Base-by-base conservation (phyloP, 495 filamentous ascomycete species). In the Penicillium herquei region DNA sequence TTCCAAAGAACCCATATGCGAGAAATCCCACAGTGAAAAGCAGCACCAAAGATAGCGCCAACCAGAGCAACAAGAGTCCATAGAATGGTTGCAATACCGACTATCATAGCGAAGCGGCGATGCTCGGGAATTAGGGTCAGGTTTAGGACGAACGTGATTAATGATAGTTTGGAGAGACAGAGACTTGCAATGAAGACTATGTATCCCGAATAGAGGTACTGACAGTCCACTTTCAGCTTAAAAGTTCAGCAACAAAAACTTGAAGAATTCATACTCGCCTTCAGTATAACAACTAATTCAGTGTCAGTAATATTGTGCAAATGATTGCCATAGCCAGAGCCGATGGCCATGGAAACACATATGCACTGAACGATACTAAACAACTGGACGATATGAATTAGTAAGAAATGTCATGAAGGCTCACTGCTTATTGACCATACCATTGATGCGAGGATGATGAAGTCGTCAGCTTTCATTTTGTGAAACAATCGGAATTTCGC, bases 311-410 rank as follows among this genome's bases (percentile, higher is more conserved):
- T 51, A 12, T 57, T 52, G 12, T 43, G 37, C 6, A 37, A 59
- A 49, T 63, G 65, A 11, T 63, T 52, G 21, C 67, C 67, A 61
- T 70, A 70, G 3, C 67, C 67, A 32, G 64, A 64, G 14, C 37
- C 52, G 6, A 68, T 63, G 13, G 67, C 65, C 43, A 63, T 56
- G n/a, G 66, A 66, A 16, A 69, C 30, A 10, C 50, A 47, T 31
- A 66, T 51, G 16, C 49, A 58, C 47, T 68, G 63, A 7, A 53
- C 54, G 34, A 63, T 54, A 39, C 54, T 54, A 42, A 70, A 63
- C 5, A 61, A 32, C 63, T 67, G 35, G 12, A 6, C 34, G 6
- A 37, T 9, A 3, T 10, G 1, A 37, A 37, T 37, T 7, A 37
- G 34, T 37, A 2, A 10, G 9, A 37, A 37, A 37, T 37, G 34